These are phyloP conservation scores for Cystobasidium sp. DNA, from an alignment of 1,284 basidiomycete species.

Conservation along the genomic window DNA sequence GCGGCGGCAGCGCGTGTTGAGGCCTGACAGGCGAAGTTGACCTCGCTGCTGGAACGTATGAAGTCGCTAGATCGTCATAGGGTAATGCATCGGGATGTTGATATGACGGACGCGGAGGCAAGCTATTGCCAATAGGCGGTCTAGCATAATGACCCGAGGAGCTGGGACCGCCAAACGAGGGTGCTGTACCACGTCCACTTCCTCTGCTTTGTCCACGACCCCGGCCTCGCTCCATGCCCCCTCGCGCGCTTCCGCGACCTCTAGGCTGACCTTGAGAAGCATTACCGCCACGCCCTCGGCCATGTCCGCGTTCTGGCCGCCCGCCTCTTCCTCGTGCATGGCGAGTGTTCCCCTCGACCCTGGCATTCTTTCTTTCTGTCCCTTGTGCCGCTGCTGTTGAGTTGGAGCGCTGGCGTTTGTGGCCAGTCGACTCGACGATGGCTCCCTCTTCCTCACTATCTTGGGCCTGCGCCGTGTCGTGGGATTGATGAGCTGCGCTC, in stretches of 20 bases:
- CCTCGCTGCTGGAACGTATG: neutral
- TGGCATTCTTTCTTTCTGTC: neutral
- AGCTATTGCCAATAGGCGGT: neutral
- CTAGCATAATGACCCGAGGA: neutral
- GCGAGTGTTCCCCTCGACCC: neutral
- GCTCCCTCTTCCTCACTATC: conserved; percentile 28
- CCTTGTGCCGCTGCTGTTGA: neutral
- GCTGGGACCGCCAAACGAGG: neutral
- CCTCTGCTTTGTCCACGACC: conserved; percentile 27
- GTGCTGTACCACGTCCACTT: neutral
- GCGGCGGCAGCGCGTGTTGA: conserved; percentile 5
- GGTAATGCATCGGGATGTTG: conserved; percentile 43
- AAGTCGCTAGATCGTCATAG: conserved; percentile 22
- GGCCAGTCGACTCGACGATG: neutral
- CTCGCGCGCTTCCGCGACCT: conserved; percentile 16
- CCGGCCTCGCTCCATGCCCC: conserved; percentile 10
- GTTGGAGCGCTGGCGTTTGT: neutral
- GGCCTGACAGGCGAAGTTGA: conserved; percentile 13
- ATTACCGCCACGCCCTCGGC: conserved; percentile 4
- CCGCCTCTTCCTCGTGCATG: conserved; percentile 23
- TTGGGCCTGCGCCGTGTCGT: neutral
- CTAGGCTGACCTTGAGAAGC: neutral
- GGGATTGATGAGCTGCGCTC: neutral
- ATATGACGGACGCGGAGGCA: conserved; percentile 28
- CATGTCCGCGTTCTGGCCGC: conserved; percentile 1